Percentiles rank a stretch among this genome's conserved stretches.
phyloP scores from a whole-genome alignment of 2,329 filamentous ascomycete genomes.

The Stagonosporopsis chrysanthemi region DNA sequence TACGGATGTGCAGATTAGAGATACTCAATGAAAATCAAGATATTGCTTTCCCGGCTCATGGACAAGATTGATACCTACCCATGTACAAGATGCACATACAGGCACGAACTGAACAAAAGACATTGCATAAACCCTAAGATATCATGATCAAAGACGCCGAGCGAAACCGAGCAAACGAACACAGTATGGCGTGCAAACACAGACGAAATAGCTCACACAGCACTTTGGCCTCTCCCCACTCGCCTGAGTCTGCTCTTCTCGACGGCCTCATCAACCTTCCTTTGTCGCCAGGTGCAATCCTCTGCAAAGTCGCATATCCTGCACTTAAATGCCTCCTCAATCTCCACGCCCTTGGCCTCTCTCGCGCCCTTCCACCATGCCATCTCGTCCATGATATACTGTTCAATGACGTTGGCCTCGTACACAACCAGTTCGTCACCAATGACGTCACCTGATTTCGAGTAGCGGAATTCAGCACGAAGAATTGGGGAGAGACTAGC shows the following conservation, averaged over 20 bases:
- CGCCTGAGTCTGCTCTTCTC: slow-evolving; percentile 44
- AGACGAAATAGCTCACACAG: slow-evolving; percentile 24
- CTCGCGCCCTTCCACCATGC: slow-evolving; percentile 87
- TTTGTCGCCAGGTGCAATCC: slow-evolving; percentile 77
- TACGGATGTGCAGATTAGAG: too few relatives aligned
- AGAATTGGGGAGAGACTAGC: slow-evolving; percentile 59
- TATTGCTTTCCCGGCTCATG: too few relatives aligned
- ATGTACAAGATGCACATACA: background rate
- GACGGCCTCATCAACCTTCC: slow-evolving; percentile 69
- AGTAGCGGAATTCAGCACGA: slow-evolving; percentile 62
- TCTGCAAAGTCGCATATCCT: slow-evolving; percentile 82
- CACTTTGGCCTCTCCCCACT: slow-evolving; percentile 33
- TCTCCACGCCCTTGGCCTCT: slow-evolving; percentile 73
- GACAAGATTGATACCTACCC: background rate
- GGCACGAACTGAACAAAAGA: background rate
- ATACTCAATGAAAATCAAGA: too few relatives aligned
- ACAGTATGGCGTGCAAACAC: too few relatives aligned
- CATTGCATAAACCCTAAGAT: background rate
- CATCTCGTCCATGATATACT: slow-evolving; percentile 74
- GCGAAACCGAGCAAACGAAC: background rate
- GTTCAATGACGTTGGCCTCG: slow-evolving; percentile 67
- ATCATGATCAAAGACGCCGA: background rate
- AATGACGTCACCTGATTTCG: slow-evolving; percentile 59
- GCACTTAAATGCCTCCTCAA: slow-evolving; percentile 91
- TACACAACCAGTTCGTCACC: slow-evolving; percentile 71